Percentiles rank a stretch among this genome's conserved stretches.
Evolutionary conservation across 371 early-diverging fungal species (phyloP).

Genomic region (Dinochytrium kinnereticum): DNA sequence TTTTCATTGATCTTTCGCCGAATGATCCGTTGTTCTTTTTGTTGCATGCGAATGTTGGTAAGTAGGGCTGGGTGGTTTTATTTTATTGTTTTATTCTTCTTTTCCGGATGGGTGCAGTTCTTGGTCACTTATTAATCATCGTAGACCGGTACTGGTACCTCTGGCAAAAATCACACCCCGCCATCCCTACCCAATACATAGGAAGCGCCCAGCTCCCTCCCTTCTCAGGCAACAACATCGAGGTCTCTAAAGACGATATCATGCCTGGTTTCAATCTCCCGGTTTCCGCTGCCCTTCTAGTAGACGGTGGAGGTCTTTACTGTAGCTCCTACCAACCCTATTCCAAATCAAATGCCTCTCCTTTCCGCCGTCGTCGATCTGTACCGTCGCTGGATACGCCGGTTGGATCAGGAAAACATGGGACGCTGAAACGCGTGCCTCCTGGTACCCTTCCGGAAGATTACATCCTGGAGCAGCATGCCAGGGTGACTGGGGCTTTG

Average conservation of each 20-base stretch:
- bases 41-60: slow-evolving; percentile 60
- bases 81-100: neutral
- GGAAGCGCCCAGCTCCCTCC: slow-evolving; percentile 31
- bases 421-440: neutral
- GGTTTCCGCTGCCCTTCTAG: slow-evolving; percentile 16
- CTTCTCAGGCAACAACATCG: slow-evolving; percentile 10
- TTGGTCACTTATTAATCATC: neutral
- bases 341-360: neutral
- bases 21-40: slow-evolving; percentile 64
- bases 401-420: neutral
- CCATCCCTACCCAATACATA: slow-evolving; percentile 15
- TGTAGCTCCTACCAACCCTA: slow-evolving; percentile 3
- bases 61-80: slow-evolving; percentile 1
- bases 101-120: neutral
- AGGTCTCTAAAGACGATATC: slow-evolving; percentile 21
- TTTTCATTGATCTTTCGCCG: slow-evolving; percentile 36
- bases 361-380: neutral
- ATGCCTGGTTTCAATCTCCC: slow-evolving; percentile 33
- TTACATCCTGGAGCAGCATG: neutral
- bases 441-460: slow-evolving; percentile 8
- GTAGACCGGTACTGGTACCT: slow-evolving; percentile 36
- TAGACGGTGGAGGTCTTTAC: slow-evolving; percentile 16
- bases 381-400: neutral
- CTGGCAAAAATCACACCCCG: slow-evolving; percentile 23
- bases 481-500: neutral